Base-by-base conservation (phyloP, 768 basidiomycete species). In the Psilocybe cyanescens region DNA sequence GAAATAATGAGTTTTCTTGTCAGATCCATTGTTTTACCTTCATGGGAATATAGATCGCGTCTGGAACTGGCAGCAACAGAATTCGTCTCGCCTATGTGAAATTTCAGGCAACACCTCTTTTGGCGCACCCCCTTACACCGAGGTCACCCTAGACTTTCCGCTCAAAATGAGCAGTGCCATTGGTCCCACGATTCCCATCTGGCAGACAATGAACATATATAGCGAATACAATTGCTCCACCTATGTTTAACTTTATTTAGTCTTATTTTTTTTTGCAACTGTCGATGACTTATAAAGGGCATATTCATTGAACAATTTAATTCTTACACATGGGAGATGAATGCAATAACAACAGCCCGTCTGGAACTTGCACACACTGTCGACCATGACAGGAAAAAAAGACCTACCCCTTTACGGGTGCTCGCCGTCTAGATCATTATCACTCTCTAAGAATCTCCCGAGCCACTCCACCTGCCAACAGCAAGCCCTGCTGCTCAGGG, bases 31-130 rank as follows among this genome's bases (percentile, higher is more conserved):
- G 8, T 79, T 79, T 68, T 78, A 75, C 61, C 67, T 78, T 5
- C 77, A 80, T 57, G 70, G 72, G 3, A 78, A 77, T 57, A 64
- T 80, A n/a, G 77, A 79, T 47, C 71, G 77, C 14, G 67, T 80
- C 4, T 79, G 75, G 77, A 33, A 63, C 3, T 81, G 79, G 79
- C 78, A 78, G 48, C 60, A 65, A 19, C 56, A 65, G 28, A 5
- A 17, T 9, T 47, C 48, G 0, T 61, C 57, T 31, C 37, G 37
- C 14, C 57, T 79, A 29, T 70, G 69, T 28, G 74, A 75, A 11
- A 70, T 79, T 4, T 73, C 75, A 3, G 78, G 78, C 12, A 71
- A 70, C 8, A 65, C 75, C 16, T 61, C 66, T 5, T 55, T 53
- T 14, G 70, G 70, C 12, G 73, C 76, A 0, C 67, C 37, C 37